Base-by-base conservation (phyloP, 2,329 filamentous ascomycete species). In the Talaromyces sp. region DNA sequence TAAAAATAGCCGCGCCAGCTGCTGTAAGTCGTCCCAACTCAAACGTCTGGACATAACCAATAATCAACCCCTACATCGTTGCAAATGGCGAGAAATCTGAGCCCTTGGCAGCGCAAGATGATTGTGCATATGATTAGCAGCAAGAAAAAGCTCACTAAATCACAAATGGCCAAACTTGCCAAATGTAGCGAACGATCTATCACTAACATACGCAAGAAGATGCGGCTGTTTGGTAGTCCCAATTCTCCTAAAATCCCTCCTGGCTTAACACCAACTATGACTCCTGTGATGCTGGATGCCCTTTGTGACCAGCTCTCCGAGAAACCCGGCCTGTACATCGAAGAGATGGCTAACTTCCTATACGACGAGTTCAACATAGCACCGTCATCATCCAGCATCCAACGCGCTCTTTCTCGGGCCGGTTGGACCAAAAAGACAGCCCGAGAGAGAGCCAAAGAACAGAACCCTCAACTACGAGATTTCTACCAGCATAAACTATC, bases 91-190 rank as follows among this genome's bases (percentile, higher is more conserved):
- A 37, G 41, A 39, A 51, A 51, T 22, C 27, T 51, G 20, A 33
- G 10, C n/a, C 40, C 20, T 45, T n/a, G 33, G 41, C 48, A 46
- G 24, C 32, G 41, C 46, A 33, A 45, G 14, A 51, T 46, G 41
- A 46, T 51, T 45, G 17, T 46, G 22, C 41, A 51, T 39, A 45
- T 51, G 58, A 48, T 35, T 29, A 7, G n/a, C 29, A 44, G 17
- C 39, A 33, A 42, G 29, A 40, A 32, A 9, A 22, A 17, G 35
- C 42, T 33, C 29, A 36, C 33, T 36, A 36, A 5, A 5, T 48
- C 36, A 19, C 46, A 48, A 33, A 48, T 40, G 36, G 46, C 46
- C 46, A 33, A 32, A 33, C 24, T 36, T 40, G 36, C 46, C 41
- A 36, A 33, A n/a, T 48, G 36, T 41, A 48, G 46, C 22, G 30